Percentiles rank a stretch among this genome's conserved stretches.
phyloP scores from a whole-genome alignment of 352 stramenopile genomes.

The Hyphochytrium catenoides region DNA sequence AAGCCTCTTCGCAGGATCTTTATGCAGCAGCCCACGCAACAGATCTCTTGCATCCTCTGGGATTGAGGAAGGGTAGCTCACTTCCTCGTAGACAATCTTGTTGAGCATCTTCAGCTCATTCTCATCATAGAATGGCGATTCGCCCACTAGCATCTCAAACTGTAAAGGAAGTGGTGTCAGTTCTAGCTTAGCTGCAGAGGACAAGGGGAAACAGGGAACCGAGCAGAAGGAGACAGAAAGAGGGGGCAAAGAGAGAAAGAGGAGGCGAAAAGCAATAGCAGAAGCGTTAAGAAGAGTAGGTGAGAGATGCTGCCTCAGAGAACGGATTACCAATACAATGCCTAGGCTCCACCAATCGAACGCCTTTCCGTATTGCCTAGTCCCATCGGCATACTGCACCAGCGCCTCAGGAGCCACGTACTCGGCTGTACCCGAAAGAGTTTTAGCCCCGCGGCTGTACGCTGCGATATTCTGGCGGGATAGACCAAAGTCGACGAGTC shows the following conservation, averaged over 20 bases:
- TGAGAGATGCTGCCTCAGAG: background rate
- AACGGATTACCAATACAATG: constrained; percentile 34
- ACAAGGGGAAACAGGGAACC: too few species aligned
- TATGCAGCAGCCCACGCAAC: constrained; percentile 34
- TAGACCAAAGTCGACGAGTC: constrained; percentile 59
- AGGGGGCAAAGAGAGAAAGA: constrained; percentile 8
- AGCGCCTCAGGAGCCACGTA: constrained; percentile 60
- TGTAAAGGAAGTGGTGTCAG: too few species aligned
- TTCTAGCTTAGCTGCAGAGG: too few species aligned
- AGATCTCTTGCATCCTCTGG: constrained; percentile 39
- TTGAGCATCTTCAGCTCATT: constrained; percentile 67
- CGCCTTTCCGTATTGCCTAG: constrained; percentile 54
- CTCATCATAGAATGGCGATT: constrained; percentile 62
- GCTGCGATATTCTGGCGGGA: constrained; percentile 67
- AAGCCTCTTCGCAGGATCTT: constrained; percentile 35
- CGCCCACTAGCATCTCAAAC: constrained; percentile 63
- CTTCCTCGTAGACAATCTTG: constrained; percentile 43
- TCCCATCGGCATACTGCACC: constrained; percentile 41
- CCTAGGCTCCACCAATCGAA: constrained; percentile 71
- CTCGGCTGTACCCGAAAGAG: constrained; percentile 50
- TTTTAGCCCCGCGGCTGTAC: constrained; percentile 55
- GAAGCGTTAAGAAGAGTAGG: too few species aligned
- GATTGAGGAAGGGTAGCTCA: constrained; percentile 43
- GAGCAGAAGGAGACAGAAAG: too few species aligned
- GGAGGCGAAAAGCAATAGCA: constrained; percentile 2